phyloP scores from a whole-genome alignment of 1,139 yeast species.

The Nadsonia starkeyi-henricii region DNA sequence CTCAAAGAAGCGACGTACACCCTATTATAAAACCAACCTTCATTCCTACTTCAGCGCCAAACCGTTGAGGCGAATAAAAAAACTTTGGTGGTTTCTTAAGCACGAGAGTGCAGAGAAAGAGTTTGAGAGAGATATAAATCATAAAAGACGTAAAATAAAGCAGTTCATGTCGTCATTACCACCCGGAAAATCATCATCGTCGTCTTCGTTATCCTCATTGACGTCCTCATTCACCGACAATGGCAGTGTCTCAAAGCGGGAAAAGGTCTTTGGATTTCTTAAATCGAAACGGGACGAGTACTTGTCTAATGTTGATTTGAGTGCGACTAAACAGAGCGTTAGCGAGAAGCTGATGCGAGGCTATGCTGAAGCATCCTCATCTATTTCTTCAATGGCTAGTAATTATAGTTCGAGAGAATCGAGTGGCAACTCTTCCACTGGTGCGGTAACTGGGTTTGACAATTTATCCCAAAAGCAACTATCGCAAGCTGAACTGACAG shows the following conservation, averaged over 20 bases:
- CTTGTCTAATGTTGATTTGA: slow-evolving; percentile 7
- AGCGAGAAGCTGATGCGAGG: background rate
- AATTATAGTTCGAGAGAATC: background rate
- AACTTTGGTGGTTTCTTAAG: background rate
- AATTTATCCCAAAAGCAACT: slow-evolving; percentile 14
- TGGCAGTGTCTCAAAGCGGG: slow-evolving; percentile 7
- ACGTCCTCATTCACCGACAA: background rate
- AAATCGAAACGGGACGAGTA: slow-evolving; percentile 15
- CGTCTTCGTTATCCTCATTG: background rate
- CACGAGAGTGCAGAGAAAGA: too few species aligned
- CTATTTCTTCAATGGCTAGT: background rate
- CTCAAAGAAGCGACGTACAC: background rate
- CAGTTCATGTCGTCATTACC: background rate
- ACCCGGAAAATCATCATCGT: background rate
- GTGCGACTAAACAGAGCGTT: background rate
- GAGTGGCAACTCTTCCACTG: background rate
- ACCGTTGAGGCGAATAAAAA: background rate
- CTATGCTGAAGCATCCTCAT: background rate
- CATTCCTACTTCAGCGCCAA: background rate
- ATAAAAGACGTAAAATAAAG: background rate
- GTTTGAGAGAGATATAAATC: background rate
- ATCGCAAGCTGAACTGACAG: slow-evolving; percentile 18
- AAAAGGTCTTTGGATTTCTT: slow-evolving; percentile 12
- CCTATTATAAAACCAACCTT: background rate
- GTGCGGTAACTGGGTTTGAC: background rate